phyloP scores from a whole-genome alignment of 2,329 filamentous ascomycete species.

The Xylariaceae sp. region DNA sequence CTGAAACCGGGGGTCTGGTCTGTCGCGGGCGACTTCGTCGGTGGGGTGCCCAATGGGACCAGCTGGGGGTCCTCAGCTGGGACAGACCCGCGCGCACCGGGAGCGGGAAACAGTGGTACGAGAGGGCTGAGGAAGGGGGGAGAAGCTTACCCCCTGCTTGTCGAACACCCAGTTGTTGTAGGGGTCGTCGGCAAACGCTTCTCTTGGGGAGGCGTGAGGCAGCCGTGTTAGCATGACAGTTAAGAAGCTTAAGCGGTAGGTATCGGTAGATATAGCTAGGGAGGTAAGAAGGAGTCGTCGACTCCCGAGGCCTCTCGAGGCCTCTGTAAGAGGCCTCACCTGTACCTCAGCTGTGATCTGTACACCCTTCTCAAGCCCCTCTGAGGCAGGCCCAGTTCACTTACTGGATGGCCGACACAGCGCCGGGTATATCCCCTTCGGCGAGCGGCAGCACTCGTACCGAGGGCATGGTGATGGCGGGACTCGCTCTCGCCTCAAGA shows the following conservation, averaged over 20 bases:
- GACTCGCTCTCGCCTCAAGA: too few relatives aligned
- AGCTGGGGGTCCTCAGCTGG: too few relatives aligned
- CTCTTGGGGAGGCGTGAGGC: slow-evolving; percentile 14
- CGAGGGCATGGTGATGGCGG: slow-evolving; percentile 14
- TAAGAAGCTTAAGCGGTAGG: slow-evolving; percentile 4
- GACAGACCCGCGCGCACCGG: slow-evolving; percentile 1
- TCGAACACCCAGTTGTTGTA: slow-evolving; percentile 28
- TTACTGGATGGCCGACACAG: slow-evolving; percentile 24
- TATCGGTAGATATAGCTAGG: too few relatives aligned
- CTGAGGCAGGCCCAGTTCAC: too few relatives aligned
- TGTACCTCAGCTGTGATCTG: too few relatives aligned
- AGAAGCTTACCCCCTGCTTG: slow-evolving; percentile 19
- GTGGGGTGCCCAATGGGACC: too few relatives aligned
- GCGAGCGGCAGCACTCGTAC: slow-evolving; percentile 20
- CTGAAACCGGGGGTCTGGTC: too few relatives aligned
- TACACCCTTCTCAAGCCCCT: too few relatives aligned
- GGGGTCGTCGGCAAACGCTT: slow-evolving; percentile 25
- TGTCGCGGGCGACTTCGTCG: too few relatives aligned
- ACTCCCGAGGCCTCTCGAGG: too few relatives aligned
- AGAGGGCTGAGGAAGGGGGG: neutral
- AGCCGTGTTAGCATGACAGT: slow-evolving; percentile 12
- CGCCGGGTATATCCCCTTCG: slow-evolving; percentile 24
- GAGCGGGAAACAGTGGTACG: slow-evolving; percentile 3
- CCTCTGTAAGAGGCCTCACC: too few relatives aligned
- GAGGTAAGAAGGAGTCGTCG: too few relatives aligned